Evolutionary conservation across 176 grass and related monocot genomes (phyloP), one percentile per base, ranked within the genome.

Genomic region (Rhipidocladum racemiflorum): DNA sequence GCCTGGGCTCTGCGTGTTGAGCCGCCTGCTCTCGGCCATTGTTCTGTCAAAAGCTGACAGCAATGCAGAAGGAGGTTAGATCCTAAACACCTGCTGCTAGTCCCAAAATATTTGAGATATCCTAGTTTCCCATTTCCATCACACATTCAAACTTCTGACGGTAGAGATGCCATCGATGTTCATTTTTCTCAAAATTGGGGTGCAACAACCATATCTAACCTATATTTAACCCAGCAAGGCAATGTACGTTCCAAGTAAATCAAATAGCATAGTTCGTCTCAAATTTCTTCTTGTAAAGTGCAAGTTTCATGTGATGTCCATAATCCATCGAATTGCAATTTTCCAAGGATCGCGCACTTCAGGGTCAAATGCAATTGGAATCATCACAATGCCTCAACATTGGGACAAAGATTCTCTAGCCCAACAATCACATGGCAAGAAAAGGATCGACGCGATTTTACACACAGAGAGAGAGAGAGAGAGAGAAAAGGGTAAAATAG

Each of bases 1-100:
- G 29, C 88, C 92, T 44, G 70, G 71, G 23, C 40, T 68, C 44
- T 83, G 38, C 2, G 39, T 78, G 6, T 94, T 76, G 0, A 86
- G 44, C 65, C 34, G 40, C 46, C 72, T 81, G 61, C 25, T 36
- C 40, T 91, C 89, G 13, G 75, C 86, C 88, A 91, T 91, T 83
- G 12, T 61, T 70, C 34, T 25, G 24, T 29, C 3, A 75, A 70
- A 80, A 77, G 35, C 67, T 85, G 50, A 17, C 50, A 72, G 24
- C 57, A 77, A 14, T 17, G 10, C 18, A 78, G 45, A 78, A 14
- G 42, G 17, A 27, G 46, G 48, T 70, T 65, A 83, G 51, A 17
- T 54, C 57, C 4, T 63, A 10, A 53, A 63, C 24, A 70, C 55
- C 32, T 34, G 38, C 24, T 51, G 6, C 16, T 49, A 78, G 34